phyloP scores from a whole-genome alignment of 176 grass and related monocot species.

The Tillandsia fasciculata region DNA sequence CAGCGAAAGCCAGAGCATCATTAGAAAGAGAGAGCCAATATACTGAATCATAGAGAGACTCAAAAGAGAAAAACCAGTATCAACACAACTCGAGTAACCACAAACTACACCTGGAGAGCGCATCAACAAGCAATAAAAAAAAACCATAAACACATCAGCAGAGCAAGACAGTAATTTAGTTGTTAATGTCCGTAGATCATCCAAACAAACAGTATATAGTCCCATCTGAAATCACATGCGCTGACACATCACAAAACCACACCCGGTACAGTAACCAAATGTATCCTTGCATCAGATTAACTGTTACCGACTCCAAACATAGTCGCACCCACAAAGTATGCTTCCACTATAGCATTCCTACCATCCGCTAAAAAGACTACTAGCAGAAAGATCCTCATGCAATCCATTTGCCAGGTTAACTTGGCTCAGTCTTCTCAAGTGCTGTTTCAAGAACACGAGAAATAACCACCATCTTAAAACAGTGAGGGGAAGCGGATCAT shows the following conservation, averaged over 20 bases:
- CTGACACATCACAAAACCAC: not conserved
- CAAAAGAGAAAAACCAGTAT: too few species aligned
- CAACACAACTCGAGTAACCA: too few species aligned
- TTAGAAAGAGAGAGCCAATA: too few species aligned
- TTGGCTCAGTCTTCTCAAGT: constrained; percentile 28
- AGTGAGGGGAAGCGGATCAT: not conserved
- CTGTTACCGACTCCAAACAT: not conserved
- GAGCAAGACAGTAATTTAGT: not conserved
- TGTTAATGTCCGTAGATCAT: not conserved
- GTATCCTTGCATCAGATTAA: not conserved
- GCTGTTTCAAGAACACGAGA: constrained; percentile 16
- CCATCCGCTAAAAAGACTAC: not conserved
- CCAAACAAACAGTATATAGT: not conserved
- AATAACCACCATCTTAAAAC: constrained; percentile 1
- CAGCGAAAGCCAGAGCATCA: too few species aligned
- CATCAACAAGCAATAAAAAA: too few species aligned
- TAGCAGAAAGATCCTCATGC: not conserved
- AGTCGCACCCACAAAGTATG: not conserved
- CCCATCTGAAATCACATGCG: not conserved
- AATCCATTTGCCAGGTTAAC: not conserved
- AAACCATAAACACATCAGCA: too few species aligned
- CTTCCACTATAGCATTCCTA: not conserved
- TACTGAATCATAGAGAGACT: too few species aligned
- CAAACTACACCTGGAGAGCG: too few species aligned
- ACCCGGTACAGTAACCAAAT: too few species aligned